phyloP scores from a whole-genome alignment of 305 asterid species.

The Fraxinus ornus region DNA sequence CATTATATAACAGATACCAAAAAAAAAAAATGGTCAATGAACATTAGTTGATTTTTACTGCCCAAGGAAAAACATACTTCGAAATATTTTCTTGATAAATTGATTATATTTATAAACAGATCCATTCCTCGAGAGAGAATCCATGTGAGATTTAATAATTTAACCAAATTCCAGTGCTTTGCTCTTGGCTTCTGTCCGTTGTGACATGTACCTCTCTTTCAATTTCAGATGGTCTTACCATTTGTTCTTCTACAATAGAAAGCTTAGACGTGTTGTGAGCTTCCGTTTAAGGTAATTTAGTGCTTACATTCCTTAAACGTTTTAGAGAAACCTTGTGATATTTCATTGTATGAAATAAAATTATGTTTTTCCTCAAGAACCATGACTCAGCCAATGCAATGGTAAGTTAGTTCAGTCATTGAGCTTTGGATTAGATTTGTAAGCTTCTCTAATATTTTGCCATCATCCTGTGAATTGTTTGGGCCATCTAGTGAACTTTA shows the following conservation, averaged over 20 bases:
- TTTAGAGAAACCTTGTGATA: too few species aligned
- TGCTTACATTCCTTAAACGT: background rate
- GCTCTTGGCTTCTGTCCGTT: background rate
- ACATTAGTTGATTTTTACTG: too few species aligned
- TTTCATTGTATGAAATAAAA: too few species aligned
- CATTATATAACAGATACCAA: too few species aligned
- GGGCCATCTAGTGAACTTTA: too few species aligned
- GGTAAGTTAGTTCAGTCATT: too few species aligned
- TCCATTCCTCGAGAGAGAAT: constrained; percentile 74
- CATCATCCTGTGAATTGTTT: too few species aligned
- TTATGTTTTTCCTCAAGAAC: too few species aligned
- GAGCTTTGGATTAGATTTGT: too few species aligned
- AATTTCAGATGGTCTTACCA: constrained; percentile 80
- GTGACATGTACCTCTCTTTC: background rate
- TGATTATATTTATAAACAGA: constrained; percentile 31
- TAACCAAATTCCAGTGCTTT: background rate
- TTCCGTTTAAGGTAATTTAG: constrained; percentile 72
- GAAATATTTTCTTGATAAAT: background rate
- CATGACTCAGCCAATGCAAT: too few species aligned
- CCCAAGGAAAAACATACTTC: background rate
- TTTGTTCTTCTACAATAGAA: constrained; percentile 89
- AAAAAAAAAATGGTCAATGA: too few species aligned
- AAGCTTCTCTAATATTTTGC: too few species aligned
- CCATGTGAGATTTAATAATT: constrained; percentile 53
- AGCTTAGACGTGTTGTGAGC: constrained; percentile 82